Evolutionary conservation across 2,329 filamentous ascomycete genomes (phyloP).

Genomic region (Fusarium coffeatum): DNA sequence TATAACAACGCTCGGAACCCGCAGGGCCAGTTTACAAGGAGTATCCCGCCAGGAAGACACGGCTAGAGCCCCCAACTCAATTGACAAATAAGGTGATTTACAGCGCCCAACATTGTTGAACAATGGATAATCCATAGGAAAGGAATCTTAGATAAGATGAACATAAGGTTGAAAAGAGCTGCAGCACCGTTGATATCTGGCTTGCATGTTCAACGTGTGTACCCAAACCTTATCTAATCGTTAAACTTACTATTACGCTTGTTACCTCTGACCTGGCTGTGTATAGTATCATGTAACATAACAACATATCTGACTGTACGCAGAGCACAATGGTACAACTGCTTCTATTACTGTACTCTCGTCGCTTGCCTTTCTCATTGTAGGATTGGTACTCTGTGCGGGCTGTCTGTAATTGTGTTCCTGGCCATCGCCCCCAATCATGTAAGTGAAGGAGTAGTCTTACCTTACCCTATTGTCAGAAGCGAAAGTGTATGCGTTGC

Average conservation of each 20-base stretch:
- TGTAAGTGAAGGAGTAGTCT: background rate
- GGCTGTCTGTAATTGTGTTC: background rate
- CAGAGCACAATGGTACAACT: background rate
- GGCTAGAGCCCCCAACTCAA: too few relatives aligned
- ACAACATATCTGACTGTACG: background rate
- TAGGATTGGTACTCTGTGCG: background rate
- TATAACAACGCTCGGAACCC: background rate
- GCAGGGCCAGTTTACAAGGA: background rate
- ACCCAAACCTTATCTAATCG: constrained; percentile 10
- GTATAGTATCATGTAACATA: background rate
- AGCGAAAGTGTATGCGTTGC: background rate
- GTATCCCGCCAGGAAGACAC: background rate
- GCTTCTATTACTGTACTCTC: background rate
- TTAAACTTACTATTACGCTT: background rate
- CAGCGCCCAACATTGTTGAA: background rate
- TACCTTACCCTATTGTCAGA: background rate
- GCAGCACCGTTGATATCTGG: constrained; percentile 2
- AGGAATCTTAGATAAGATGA: background rate
- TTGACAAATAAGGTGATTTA: background rate
- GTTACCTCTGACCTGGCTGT: background rate
- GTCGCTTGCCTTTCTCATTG: background rate
- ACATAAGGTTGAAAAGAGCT: background rate
- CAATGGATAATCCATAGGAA: background rate
- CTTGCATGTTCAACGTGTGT: constrained; percentile 7
- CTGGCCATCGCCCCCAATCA: background rate